Base-by-base conservation (phyloP, 2,329 filamentous ascomycete genomes). In the Colletotrichum sp. region DNA sequence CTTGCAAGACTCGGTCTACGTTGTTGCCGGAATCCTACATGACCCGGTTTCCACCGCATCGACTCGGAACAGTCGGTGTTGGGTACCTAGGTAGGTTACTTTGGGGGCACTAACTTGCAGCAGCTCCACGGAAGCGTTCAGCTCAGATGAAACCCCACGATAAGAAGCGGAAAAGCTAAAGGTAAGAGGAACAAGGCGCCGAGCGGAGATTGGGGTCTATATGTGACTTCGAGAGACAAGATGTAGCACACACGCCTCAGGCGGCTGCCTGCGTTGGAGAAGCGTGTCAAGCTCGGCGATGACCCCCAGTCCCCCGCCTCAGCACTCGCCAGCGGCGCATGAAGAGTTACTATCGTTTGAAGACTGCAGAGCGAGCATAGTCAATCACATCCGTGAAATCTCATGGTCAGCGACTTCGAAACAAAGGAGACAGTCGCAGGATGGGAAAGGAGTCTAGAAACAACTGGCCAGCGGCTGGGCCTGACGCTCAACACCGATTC, bases 351-450 rank as follows among this genome's bases (percentile, higher is more conserved):
- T n/a, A 21, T 68, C 21, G 69, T 69, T 43, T 55, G 57, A 58
- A 47, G 33, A 29, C 64, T 69, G 63, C 69, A 74, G 58, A 69
- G n/a, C 16, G 11, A 62, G 18, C 21, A 62, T 16, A 33, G 4
- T 65, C 65, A 64, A 61, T 73, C 72, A 74, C 69, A 74, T 61
- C 58, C 70, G 36, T 59, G 33, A 31, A 72, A 73, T 61, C 51
- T 64, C 31, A 24, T 31, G 43, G 47, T 54, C 43, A 21, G 12
- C 34, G 21, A 27, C 27, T 69, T 58, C 59, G 72, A 74, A 74
- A 74, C 70, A 61, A 47, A 64, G 72, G 72, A 69, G 47, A n/a
- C 51, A 47, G 72, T 74, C 70, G 54, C 72, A 74, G 55, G 64
- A 47, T 55, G 29, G 51, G 15, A 54, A 51, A 51, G 58, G 15